These are phyloP conservation scores for Allium cepa DNA, from an alignment of 106 monocot species.

Conservation along the genomic window DNA sequence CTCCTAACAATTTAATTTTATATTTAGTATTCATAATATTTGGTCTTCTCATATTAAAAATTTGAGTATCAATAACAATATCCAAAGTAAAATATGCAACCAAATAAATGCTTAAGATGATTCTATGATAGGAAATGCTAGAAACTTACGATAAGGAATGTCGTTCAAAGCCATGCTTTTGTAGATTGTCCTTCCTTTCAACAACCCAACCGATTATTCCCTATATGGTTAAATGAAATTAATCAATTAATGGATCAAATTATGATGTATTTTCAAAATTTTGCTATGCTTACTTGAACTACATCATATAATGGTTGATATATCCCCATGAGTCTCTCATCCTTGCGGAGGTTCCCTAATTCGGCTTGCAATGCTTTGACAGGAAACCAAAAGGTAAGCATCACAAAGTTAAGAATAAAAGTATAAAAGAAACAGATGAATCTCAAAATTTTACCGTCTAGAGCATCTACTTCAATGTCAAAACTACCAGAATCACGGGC, in stretches of 20 bases:
- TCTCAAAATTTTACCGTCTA: constrained; percentile 43
- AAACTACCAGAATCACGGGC: constrained; percentile 90
- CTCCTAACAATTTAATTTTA: too few relatives aligned
- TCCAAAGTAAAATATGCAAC: too few relatives aligned
- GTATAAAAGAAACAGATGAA: background rate
- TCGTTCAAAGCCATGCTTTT: constrained; percentile 78
- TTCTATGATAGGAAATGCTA: background rate
- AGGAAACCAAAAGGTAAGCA: constrained; percentile 5
- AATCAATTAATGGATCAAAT: background rate
- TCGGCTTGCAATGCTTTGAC: constrained; percentile 61
- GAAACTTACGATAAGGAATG: constrained; percentile 68
- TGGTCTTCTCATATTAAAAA: too few relatives aligned
- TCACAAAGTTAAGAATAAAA: background rate
- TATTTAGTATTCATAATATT: too few relatives aligned
- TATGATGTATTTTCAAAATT: background rate
- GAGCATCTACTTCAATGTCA: constrained; percentile 83
- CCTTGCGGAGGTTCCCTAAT: constrained; percentile 57
- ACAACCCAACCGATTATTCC: constrained; percentile 83
- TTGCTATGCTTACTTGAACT: constrained; percentile 60
- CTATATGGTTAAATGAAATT: constrained; percentile 26
- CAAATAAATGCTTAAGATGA: too few relatives aligned
- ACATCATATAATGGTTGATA: constrained; percentile 87
- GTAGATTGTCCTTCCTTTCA: constrained; percentile 45
- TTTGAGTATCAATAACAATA: too few relatives aligned
- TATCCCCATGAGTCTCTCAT: constrained; percentile 33